phyloP scores from a whole-genome alignment of 1,139 yeast genomes.

The Maudiozyma humilis region DNA sequence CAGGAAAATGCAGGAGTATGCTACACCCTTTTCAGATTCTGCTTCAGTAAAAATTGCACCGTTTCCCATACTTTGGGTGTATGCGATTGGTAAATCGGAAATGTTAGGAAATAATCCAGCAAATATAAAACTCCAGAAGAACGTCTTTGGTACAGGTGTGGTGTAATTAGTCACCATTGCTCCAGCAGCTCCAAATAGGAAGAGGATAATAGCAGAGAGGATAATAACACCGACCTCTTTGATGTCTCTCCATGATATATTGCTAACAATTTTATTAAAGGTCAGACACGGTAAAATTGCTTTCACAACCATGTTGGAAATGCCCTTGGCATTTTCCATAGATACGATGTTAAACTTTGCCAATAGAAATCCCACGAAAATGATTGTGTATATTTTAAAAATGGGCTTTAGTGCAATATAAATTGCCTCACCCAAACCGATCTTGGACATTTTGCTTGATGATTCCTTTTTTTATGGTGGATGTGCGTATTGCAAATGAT shows the following conservation, averaged over 20 bases:
- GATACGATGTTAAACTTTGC: slow-evolving; percentile 64
- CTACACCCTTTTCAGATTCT: slow-evolving; percentile 67
- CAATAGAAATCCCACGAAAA: slow-evolving; percentile 58
- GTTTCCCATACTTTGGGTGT: slow-evolving; percentile 69
- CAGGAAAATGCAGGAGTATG: slow-evolving; percentile 70
- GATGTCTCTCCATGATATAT: slow-evolving; percentile 63
- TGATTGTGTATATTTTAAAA: slow-evolving; percentile 71
- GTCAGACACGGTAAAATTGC: slow-evolving; percentile 72
- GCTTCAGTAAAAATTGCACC: slow-evolving; percentile 48
- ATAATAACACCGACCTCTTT: slow-evolving; percentile 67
- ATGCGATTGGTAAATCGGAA: slow-evolving; percentile 84
- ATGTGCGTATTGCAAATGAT: no score
- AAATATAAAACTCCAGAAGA: slow-evolving; percentile 68
- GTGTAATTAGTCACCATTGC: slow-evolving; percentile 28
- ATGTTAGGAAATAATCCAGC: slow-evolving; percentile 81
- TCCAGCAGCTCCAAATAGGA: slow-evolving; percentile 42
- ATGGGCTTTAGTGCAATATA: slow-evolving; percentile 82
- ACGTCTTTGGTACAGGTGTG: slow-evolving; percentile 54
- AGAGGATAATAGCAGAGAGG: slow-evolving; percentile 55
- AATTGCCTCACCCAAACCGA: slow-evolving; percentile 49
- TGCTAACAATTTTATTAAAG: slow-evolving; percentile 65
- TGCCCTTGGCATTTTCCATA: slow-evolving; percentile 68
- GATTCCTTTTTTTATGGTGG: neutral
- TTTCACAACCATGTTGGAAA: slow-evolving; percentile 63
- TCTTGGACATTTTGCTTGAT: neutral